Evolutionary conservation across 352 stramenopile species (phyloP), one percentile per base, ranked within the genome.

Genomic region (Pythium utonaiense): DNA sequence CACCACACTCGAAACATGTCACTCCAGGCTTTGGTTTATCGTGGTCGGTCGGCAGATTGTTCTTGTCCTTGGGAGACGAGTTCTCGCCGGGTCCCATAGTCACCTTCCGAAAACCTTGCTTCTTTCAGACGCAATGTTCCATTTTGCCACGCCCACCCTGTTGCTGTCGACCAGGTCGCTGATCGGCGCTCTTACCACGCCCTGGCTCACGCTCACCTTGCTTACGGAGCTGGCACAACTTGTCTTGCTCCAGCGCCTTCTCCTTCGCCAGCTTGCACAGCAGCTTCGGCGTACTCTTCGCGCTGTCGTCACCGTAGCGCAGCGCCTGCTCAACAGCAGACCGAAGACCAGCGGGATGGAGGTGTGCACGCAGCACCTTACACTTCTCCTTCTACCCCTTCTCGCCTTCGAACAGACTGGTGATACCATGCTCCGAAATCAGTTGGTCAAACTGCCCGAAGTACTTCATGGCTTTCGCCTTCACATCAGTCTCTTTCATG

Each of bases 171-270:
- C 31, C 31, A 12, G 6, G 31, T 12, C 12, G 31, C 6, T 36
- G 31, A 36, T 12, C 12, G 12, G 31, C 31, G 12, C 31, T 36
- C 31, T 36, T 36, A 36, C 31, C 31, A 12, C 31, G 12, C 31
- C 12, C 6, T 36, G 10, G 10, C 22, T 40, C 48, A n/a, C 48
- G 48, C 24, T 54, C 28, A 36, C 21, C 24, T 17, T 36, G 9
- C 21, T 54, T 54, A 13, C 48, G 24, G 19, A 60, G n/a, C n/a
- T 50, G 44, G 19, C 31, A 62, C 3, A 55, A 10, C 13, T 66
- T 67, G 12, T 71, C 63, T 24, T 71, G 59, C 41, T 71, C 58
- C 5, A 69, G 40, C 2, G 56, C 55, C n/a, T 71, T 69, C 6
- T 66, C 63, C 3, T 55, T 60, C 0, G 67, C 31, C 2, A 70